These are phyloP conservation scores for Fusarium devonianum DNA, from an alignment of 2,329 filamentous ascomycete genomes.

Conservation along the genomic window DNA sequence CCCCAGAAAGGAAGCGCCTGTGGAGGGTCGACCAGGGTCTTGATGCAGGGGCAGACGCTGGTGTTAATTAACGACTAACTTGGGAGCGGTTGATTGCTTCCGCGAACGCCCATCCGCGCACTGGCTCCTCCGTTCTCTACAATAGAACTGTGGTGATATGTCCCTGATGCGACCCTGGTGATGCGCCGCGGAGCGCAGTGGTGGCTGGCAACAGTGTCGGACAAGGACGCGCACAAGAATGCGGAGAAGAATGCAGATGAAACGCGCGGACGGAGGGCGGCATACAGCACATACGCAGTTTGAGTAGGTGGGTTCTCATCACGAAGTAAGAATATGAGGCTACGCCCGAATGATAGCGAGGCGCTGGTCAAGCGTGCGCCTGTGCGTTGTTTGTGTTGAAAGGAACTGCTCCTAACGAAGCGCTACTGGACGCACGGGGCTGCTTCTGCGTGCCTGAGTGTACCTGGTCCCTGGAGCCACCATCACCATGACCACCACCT, in stretches of 20 bases:
- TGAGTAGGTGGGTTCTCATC: background rate
- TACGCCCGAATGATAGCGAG: conserved; percentile 1
- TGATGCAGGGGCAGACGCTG: conserved; percentile 37
- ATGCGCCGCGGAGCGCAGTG: background rate
- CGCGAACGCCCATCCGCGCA: conserved; percentile 22
- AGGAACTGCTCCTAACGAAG: conserved; percentile 1
- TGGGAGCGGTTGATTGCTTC: too few species aligned
- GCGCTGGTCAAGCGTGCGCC: conserved; percentile 10
- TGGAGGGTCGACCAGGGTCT: conserved; percentile 32
- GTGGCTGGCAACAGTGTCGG: background rate
- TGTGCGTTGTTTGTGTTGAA: conserved; percentile 26
- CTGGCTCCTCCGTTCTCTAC: too few species aligned
- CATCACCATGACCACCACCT: conserved; percentile 31
- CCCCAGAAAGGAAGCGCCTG: conserved; percentile 16
- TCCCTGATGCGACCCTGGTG: conserved; percentile 10
- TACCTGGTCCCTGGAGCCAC: conserved; percentile 13
- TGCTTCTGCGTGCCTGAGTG: background rate
- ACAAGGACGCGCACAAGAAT: conserved; percentile 9
- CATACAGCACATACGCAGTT: conserved; percentile 24
- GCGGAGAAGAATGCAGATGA: conserved; percentile 34
- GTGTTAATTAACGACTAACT: conserved; percentile 28
- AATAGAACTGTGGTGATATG: too few species aligned
- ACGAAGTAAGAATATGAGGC: background rate
- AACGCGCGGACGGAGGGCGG: conserved; percentile 24
- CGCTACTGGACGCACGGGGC: conserved; percentile 3